Base-by-base conservation (phyloP, 148 eudicot species). In the Vaccinium myrtillus region DNA sequence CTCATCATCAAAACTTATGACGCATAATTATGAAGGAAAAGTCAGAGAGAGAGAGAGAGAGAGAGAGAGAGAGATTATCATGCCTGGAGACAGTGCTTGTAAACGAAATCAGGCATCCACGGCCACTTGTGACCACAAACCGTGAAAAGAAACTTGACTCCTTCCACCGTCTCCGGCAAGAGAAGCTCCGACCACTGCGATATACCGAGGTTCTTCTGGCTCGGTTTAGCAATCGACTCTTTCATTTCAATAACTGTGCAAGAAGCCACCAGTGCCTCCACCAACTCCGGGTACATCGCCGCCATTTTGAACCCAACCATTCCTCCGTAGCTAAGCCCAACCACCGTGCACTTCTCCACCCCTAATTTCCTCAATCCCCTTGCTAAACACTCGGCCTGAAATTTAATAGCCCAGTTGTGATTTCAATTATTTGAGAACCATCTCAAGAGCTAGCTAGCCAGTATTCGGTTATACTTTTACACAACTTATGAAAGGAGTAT, bases 311-410 rank as follows among this genome's bases (percentile, higher is more conserved):
- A 89, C 81, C 89, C 88, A 5, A 89, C 86, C 85, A 90, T 85
- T 67, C 90, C 92, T 1, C 94, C 94, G 54, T 92, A 92, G 46
- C 94, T 92, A 15, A 90, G 75, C 86, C 94, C 92, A 36, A 92
- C 92, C 75, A 89, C 75, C 1, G 86, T 82, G 67, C 91, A 89
- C 50, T 77, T 90, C 27, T 83, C 88, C 21, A 92, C 83, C 0
- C 94, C 92, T 43, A 90, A 50, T 61, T 73, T 87, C 84, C 25
- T 84, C 74, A 92, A 36, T 30, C 91, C 92, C 49, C 46, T 58
- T 15, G 88, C 90, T 76, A 92, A 46, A 80, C 88, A 90, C 23
- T 90, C 89, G 11, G 90, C 94, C 78, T 92, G 93, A 65, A 92
- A 90, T 8, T 19, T 7, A 21, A 61, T 21, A 61, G 67, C 12